These are phyloP conservation scores for Solanum gandarillasii DNA, from an alignment of 257 asterid genomes.

Conservation along the genomic window DNA sequence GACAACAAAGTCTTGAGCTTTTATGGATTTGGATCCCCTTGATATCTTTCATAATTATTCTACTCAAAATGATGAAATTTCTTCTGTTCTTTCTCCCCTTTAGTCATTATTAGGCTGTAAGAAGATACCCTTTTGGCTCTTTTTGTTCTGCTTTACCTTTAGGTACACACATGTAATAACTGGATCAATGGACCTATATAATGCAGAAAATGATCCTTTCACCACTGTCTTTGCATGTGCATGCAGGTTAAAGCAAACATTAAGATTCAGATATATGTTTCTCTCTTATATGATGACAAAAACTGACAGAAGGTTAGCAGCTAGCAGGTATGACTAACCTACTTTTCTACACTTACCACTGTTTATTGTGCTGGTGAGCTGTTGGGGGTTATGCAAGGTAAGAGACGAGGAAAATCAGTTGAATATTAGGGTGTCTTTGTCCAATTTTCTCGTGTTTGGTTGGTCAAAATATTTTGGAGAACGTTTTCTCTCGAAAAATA, in stretches of 20 bases:
- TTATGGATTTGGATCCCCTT: not conserved
- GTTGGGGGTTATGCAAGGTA: not conserved
- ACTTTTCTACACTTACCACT: not conserved
- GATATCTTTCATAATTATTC: not conserved
- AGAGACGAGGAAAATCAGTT: not conserved
- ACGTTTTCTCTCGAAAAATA: not conserved
- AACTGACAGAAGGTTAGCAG: not conserved
- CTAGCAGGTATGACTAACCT: not conserved
- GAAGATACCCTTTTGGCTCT: not conserved
- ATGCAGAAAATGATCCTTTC: not conserved
- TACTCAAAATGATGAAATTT: not conserved
- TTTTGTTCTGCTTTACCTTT: not conserved
- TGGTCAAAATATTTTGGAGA: not conserved
- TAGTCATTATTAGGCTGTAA: constrained; percentile 1
- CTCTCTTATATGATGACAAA: not conserved
- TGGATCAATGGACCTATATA: not conserved
- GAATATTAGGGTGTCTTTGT: not conserved
- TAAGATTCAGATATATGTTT: not conserved
- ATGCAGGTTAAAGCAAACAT: not conserved
- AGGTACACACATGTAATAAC: not conserved
- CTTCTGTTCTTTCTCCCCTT: not conserved
- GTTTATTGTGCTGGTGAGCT: not conserved
- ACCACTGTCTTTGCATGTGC: not conserved
- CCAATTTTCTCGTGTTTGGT: not conserved
- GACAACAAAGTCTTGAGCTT: not conserved